These are phyloP conservation scores for Debaryomyces coudertii DNA, from an alignment of 1,139 yeast genomes.

Conservation along the genomic window DNA sequence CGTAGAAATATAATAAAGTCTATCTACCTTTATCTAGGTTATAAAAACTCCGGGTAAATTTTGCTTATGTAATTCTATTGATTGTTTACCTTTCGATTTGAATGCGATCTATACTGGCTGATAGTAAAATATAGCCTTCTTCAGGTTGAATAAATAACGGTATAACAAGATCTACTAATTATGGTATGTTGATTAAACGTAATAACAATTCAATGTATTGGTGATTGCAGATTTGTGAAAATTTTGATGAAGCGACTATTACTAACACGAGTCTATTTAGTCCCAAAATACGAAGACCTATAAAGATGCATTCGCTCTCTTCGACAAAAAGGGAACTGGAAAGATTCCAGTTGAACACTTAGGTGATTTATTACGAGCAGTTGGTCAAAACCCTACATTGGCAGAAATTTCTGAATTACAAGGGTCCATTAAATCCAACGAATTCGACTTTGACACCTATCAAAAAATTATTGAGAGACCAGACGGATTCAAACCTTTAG, in stretches of 20 bases:
- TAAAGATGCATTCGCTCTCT: conserved; percentile 96
- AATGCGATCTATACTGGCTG: conserved; percentile 1
- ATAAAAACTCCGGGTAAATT: conserved; percentile 8
- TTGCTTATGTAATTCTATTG: conserved; percentile 6
- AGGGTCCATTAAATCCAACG: conserved; percentile 44
- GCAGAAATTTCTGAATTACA: conserved; percentile 83
- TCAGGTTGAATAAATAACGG: not conserved
- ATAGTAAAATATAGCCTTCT: conserved; percentile 7
- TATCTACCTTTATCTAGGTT: too few species aligned
- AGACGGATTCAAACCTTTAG: conserved; percentile 85
- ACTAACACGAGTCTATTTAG: conserved; percentile 20
- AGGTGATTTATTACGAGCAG: conserved; percentile 94
- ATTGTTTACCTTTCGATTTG: conserved; percentile 10
- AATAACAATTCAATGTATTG: not conserved
- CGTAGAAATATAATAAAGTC: too few species aligned
- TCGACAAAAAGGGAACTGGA: conserved; percentile 96
- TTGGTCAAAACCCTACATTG: conserved; percentile 97
- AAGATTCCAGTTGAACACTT: conserved; percentile 83
- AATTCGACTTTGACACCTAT: conserved; percentile 76
- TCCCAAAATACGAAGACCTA: conserved; percentile 68
- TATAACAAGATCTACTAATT: not conserved
- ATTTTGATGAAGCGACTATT: not conserved
- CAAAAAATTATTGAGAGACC: conserved; percentile 81
- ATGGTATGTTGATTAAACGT: not conserved
- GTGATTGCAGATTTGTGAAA: not conserved